Evolutionary conservation across 352 stramenopile species (phyloP), one percentile per base, ranked within the genome.

Genomic region (Globisporangium iwayamae): DNA sequence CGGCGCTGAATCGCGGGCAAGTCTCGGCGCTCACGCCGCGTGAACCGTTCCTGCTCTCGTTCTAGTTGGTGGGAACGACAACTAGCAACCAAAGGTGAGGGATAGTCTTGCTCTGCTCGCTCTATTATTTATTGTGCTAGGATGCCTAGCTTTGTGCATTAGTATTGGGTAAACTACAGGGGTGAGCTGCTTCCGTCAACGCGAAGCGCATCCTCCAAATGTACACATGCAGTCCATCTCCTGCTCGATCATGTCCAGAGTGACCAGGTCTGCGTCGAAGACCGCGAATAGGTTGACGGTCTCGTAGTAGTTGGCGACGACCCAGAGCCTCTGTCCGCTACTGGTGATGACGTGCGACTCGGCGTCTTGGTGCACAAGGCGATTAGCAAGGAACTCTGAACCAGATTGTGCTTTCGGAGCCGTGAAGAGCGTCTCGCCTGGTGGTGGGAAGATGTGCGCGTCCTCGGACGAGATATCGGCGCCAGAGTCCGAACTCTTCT

Each of bases 281-380:
- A 86, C 57, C 8, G 64, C 78, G 62, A 85, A 79, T 18, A 75
- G 38, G 46, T 75, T 70, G 10, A 77, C 68, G 13, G 72, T 71
- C 50, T 86, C 75, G 36, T 82, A 89, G 56, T 72, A 76, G 45
- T 60, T 83, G 4, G 59, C 67, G n/a, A 86, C 63, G 20, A 89
- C 63, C 68, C 79, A 85, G 38, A 82, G 62, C 1, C 62, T 22
- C 36, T 72, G 67, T 4, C 63, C 66, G 13, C 11, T 32, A 8
- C 30, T 38, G 32, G 63, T 20, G 9, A 71, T 55, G 2, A 74
- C 32, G 56, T 75, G 28, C 18, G 61, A 66, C 53, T 84, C 71
- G 1, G 69, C 73, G 51, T 76, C 74, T 62, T 88, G 76, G 20
- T 76, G 73, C 13, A 73, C 65, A 20, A 69, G 22, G 18, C 73